Evolutionary conservation across 1,284 basidiomycete species (phyloP).

Genomic region (Malassezia cuniculi): DNA sequence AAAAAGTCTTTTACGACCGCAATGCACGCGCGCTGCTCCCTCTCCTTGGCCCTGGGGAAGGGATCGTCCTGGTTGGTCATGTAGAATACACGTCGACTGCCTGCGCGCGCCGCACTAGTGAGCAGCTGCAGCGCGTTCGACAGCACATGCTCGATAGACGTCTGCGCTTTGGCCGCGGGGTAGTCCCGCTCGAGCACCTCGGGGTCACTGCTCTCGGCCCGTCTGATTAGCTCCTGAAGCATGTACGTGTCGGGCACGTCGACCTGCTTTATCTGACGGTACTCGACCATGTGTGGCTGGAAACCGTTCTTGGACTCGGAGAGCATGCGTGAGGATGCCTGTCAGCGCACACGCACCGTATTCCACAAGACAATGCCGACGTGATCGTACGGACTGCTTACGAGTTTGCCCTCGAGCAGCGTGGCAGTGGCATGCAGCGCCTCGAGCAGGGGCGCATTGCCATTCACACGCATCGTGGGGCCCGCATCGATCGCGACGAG

Average conservation of each 20-base stretch:
- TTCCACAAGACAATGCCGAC: slow-evolving; percentile 85
- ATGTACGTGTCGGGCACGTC: slow-evolving; percentile 54
- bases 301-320: slow-evolving; percentile 3
- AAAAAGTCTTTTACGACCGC: slow-evolving; percentile 47
- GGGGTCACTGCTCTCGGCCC: slow-evolving; percentile 29
- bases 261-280: slow-evolving; percentile 61
- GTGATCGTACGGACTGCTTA: slow-evolving; percentile 71
- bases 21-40: slow-evolving; percentile 11
- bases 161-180: slow-evolving; percentile 48
- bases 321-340: slow-evolving; percentile 11
- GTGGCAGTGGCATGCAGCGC: slow-evolving; percentile 70
- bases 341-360: slow-evolving; percentile 53
- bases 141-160: slow-evolving; percentile 54
- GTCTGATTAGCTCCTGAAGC: slow-evolving; percentile 47
- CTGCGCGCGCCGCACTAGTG: slow-evolving; percentile 59
- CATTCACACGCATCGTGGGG: slow-evolving; percentile 60
- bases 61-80: slow-evolving; percentile 81
- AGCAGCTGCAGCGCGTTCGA: slow-evolving; percentile 46
- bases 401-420: slow-evolving; percentile 75
- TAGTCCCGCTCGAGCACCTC: slow-evolving; percentile 25
- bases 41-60: slow-evolving; percentile 12
- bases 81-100: slow-evolving; percentile 77
- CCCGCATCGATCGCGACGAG: slow-evolving; percentile 89
- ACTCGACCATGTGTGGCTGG: slow-evolving; percentile 39
- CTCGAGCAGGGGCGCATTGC: slow-evolving; percentile 46